A percentile compares a stretch with the other conserved stretches of the same genome.
Conservation (phyloP, 345 rosid species). For the Psidium friedrichsthalianum region DNA sequence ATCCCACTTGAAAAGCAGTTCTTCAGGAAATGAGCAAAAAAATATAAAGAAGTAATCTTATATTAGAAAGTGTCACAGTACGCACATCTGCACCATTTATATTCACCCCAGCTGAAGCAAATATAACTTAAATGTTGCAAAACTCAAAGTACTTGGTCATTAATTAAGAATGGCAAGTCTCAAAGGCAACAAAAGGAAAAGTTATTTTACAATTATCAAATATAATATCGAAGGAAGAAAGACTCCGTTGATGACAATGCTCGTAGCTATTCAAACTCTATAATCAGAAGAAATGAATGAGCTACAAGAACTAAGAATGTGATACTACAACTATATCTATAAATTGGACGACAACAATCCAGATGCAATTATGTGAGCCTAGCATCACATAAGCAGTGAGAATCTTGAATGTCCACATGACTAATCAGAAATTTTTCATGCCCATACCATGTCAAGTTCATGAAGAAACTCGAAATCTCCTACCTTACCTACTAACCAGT, state of each 20-base stretch:
- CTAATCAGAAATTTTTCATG: not conserved
- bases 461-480: constrained; percentile 27
- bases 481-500: constrained; percentile 93
- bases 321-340: not conserved
- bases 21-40: not conserved
- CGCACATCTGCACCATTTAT: not conserved
- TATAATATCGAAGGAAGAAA: not conserved
- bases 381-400: not conserved
- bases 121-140: not conserved
- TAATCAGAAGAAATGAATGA: not conserved
- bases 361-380: not conserved
- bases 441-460: not conserved
- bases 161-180: not conserved
- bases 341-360: not conserved
- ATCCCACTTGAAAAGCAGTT: not conserved
- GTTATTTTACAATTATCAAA: not conserved
- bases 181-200: not conserved
- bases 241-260: not conserved
- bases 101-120: not conserved
- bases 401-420: not conserved
- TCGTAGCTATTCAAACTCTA: not conserved
- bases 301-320: not conserved
- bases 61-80: not conserved
- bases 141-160: not conserved
- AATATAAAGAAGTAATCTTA: not conserved